Evolutionary conservation across 306 rosid species (phyloP).

Genomic region (Trichosanthes truncata): DNA sequence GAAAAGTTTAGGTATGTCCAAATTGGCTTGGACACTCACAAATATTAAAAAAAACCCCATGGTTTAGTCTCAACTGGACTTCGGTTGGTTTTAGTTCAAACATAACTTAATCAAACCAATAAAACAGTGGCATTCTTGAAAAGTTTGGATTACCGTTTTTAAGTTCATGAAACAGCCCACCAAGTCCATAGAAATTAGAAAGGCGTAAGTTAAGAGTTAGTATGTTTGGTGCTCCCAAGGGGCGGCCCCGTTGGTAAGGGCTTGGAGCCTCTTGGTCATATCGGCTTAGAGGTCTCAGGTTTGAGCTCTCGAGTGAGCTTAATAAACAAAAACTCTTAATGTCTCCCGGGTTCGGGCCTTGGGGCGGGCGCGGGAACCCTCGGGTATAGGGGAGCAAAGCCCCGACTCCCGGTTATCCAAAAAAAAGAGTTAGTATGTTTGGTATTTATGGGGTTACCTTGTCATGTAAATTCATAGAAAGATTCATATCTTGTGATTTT

Average conservation of each 20-base stretch:
- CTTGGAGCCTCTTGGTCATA: no score
- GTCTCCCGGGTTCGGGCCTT: no score
- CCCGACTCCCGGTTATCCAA: no score
- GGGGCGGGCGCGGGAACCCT: no score
- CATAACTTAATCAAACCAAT: background rate
- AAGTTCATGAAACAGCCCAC: background rate
- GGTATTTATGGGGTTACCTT: background rate
- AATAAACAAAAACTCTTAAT: no score
- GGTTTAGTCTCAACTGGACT: background rate
- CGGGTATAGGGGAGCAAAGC: no score
- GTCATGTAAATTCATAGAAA: background rate
- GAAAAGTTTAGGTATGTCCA: background rate
- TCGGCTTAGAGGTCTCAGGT: no score
- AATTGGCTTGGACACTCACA: background rate
- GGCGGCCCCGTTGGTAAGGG: no score
- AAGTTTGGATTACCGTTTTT: background rate
- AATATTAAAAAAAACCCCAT: background rate
- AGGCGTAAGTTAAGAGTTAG: background rate
- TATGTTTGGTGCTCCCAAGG: no score
- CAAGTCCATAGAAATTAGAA: background rate
- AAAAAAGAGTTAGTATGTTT: background rate
- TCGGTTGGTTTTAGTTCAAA: background rate
- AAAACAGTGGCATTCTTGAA: background rate
- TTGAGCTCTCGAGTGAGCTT: no score
- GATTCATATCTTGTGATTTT: background rate